Evolutionary conservation across 2,329 filamentous ascomycete species (phyloP).

Genomic region (Diaporthe vaccinii): DNA sequence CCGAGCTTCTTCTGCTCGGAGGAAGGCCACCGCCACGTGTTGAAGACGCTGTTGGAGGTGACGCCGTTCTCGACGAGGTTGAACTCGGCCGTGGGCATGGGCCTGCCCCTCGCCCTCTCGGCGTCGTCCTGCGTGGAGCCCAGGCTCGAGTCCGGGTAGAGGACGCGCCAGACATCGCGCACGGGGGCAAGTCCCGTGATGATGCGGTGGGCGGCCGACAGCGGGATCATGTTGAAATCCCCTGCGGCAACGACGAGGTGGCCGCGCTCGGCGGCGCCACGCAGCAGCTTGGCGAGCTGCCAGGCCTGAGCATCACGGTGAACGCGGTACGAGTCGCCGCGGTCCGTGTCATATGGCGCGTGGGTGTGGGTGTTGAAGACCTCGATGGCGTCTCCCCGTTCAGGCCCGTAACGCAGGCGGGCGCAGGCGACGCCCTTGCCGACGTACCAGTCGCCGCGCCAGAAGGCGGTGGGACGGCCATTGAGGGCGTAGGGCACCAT

Average conservation of each 20-base stretch:
- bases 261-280: slow-evolving; percentile 82
- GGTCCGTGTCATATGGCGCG: slow-evolving; percentile 84
- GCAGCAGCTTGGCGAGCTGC: slow-evolving; percentile 92
- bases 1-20: slow-evolving; percentile 76
- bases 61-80: slow-evolving; percentile 87
- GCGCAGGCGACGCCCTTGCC: slow-evolving; percentile 94
- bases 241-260: slow-evolving; percentile 89
- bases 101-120: slow-evolving; percentile 75
- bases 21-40: slow-evolving; percentile 94
- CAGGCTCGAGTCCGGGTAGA: slow-evolving; percentile 87
- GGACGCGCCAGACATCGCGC: slow-evolving; percentile 84
- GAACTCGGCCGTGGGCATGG: slow-evolving; percentile 80
- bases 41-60: slow-evolving; percentile 87
- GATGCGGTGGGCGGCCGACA: slow-evolving; percentile 85
- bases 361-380: slow-evolving; percentile 96
- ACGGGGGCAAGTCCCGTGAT: slow-evolving; percentile 84
- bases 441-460: slow-evolving; percentile 94
- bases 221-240: slow-evolving; percentile 97
- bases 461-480: slow-evolving; percentile 93
- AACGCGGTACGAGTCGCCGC: slow-evolving; percentile 85
- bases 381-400: slow-evolving; percentile 77
- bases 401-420: slow-evolving; percentile 78
- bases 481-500: slow-evolving; percentile 94
- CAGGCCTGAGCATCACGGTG: slow-evolving; percentile 94
- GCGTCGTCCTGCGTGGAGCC: slow-evolving; percentile 77